These are phyloP conservation scores for Trypanosoma boissoni DNA, from an alignment of 208 protist genomes.

Conservation along the genomic window DNA sequence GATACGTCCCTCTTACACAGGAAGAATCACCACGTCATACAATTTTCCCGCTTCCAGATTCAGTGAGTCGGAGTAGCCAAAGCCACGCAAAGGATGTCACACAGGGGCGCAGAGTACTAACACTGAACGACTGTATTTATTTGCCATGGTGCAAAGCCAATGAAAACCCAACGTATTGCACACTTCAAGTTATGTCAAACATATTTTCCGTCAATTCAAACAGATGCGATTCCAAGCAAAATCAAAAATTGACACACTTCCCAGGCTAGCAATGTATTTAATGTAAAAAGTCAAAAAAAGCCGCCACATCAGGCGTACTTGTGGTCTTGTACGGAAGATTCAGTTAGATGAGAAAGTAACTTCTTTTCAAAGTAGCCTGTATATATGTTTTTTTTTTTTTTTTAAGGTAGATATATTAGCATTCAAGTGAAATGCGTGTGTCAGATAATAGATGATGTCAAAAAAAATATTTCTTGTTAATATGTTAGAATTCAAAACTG, in stretches of 20 bases:
- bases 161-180: slow-evolving; percentile 35
- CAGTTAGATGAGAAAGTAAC: too few species aligned
- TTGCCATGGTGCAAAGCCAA: slow-evolving; percentile 31
- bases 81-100: slow-evolving; percentile 7
- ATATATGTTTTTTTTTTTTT: too few species aligned
- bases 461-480: too few species aligned
- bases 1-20: slow-evolving; percentile 32
- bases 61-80: slow-evolving; percentile 29
- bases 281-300: too few species aligned
- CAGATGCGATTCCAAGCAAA: slow-evolving; percentile 43
- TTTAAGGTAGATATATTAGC: too few species aligned
- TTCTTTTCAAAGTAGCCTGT: too few species aligned
- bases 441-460: too few species aligned
- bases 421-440: too few species aligned
- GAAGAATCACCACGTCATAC: slow-evolving; percentile 30
- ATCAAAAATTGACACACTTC: slow-evolving; percentile 28
- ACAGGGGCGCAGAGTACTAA: slow-evolving; percentile 27
- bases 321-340: too few species aligned
- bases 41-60: slow-evolving; percentile 31
- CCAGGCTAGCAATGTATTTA: too few species aligned
- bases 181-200: slow-evolving; percentile 34
- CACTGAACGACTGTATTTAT: slow-evolving; percentile 29
- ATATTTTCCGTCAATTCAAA: slow-evolving; percentile 23
- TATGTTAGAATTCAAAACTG: too few species aligned
- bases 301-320: too few species aligned